Evolutionary conservation across 2,329 filamentous ascomycete genomes (phyloP).

Genomic region (Ophiocordyceps sinensis): DNA sequence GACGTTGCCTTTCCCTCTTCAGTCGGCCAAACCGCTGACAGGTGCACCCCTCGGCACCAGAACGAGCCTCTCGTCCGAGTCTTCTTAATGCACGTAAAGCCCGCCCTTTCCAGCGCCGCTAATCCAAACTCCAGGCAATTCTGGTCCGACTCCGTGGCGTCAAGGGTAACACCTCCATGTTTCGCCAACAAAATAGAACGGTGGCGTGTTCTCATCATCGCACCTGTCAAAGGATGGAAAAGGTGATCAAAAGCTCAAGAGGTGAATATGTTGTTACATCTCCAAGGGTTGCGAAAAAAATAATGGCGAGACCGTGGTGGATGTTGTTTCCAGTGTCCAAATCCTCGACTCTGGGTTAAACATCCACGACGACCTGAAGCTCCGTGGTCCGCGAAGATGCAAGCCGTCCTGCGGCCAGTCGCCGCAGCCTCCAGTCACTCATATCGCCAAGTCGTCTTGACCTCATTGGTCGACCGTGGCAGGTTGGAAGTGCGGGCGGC

Average conservation of each 20-base stretch:
- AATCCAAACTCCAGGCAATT: slow-evolving; percentile 11
- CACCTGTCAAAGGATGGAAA: neutral
- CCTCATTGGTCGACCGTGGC: slow-evolving; percentile 10
- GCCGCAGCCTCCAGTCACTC: no score
- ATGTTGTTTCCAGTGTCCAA: no score
- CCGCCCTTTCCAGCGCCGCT: slow-evolving; percentile 3
- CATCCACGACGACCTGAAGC: no score
- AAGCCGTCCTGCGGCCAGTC: no score
- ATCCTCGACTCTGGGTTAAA: no score
- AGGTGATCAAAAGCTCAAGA: slow-evolving; percentile 1
- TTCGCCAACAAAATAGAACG: slow-evolving; percentile 4
- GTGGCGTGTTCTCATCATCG: neutral
- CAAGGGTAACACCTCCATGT: slow-evolving; percentile 4
- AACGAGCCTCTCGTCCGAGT: slow-evolving; percentile 1
- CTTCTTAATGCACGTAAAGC: slow-evolving; percentile 8
- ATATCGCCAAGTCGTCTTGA: no score
- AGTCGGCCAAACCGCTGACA: no score
- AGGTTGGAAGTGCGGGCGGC: slow-evolving; percentile 16
- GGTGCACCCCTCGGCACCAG: neutral
- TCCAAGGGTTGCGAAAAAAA: slow-evolving; percentile 1
- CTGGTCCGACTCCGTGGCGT: slow-evolving; percentile 3
- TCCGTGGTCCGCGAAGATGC: no score
- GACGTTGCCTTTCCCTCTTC: no score
- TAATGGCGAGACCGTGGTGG: neutral
- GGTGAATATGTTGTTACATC: neutral